These are phyloP conservation scores for Podaxis sp. DNA, from an alignment of 768 basidiomycete genomes.

Conservation along the genomic window DNA sequence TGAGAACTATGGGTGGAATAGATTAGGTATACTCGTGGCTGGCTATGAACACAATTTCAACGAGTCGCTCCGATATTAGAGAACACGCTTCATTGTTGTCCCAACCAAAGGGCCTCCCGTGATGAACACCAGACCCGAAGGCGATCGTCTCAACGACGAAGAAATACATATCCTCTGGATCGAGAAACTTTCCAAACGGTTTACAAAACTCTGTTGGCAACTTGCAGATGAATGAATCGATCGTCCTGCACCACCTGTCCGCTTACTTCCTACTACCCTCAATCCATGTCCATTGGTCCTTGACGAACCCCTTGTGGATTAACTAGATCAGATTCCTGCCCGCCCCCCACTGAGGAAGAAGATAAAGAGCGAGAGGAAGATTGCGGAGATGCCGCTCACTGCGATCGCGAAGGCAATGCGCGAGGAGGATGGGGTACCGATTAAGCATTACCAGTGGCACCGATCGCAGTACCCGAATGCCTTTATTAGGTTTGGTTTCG, in stretches of 20 bases:
- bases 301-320: constrained; percentile 75
- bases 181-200: constrained; percentile 85
- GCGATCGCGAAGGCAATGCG: constrained; percentile 82
- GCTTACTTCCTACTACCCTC: constrained; percentile 82
- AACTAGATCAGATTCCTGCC: constrained; percentile 78
- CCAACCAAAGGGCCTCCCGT: constrained; percentile 74
- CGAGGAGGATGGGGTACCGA: constrained; percentile 81
- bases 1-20: constrained; percentile 88
- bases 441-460: constrained; percentile 87
- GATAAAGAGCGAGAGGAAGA: constrained; percentile 73
- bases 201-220: constrained; percentile 83
- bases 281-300: constrained; percentile 76
- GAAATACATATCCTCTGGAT: constrained; percentile 88
- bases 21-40: constrained; percentile 81
- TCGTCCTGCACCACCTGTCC: constrained; percentile 54
- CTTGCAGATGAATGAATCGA: constrained; percentile 52
- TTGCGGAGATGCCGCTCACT: constrained; percentile 59
- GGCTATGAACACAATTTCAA: constrained; percentile 80
- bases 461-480: constrained; percentile 70
- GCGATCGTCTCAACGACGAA: constrained; percentile 80
- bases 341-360: constrained; percentile 75
- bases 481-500: constrained; percentile 87
- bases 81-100: constrained; percentile 90
- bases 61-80: constrained; percentile 87
- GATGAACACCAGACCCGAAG: constrained; percentile 52